Evolutionary conservation across 2,329 filamentous ascomycete genomes (phyloP), one percentile per base, ranked within the genome.

Genomic region (Colletotrichum lupini): DNA sequence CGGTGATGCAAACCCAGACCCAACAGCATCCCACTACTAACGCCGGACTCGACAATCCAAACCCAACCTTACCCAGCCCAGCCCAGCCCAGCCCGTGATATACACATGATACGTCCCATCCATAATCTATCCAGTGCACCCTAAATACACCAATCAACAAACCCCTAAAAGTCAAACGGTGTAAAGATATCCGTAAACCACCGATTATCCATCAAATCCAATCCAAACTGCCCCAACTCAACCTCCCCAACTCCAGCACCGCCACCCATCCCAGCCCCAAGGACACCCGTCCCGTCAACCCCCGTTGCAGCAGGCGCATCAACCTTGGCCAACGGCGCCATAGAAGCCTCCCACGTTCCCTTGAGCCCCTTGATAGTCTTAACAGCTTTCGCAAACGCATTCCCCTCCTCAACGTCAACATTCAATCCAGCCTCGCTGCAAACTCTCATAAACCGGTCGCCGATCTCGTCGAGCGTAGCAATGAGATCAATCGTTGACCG

Each of bases 361-460:
- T 77, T 79, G 57, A 84, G 75, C 32, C 80, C 81, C 56, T 77
- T 77, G 73, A 84, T 77, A n/a, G 83, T 82, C 71, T 80, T 82
- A n/a, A 77, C 78, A 8, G 78, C 81, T 59, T 81, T 82, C 28
- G 72, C 56, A 63, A 82, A 84, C 16, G 81, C 67, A 2, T 78
- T 79, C 1, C 78, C 81, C 5, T 82, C 80, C 6, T 75, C 75
- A 5, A 72, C 67, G 11, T 79, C 80, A 0, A 63, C 30, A 22
- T 30, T 32, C 5, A 71, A n/a, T 11, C 56, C 61, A 26, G 62
- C 73, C 46, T 59, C 60, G 57, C 8, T 49, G 53, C 60, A 56
- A 14, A 67, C 73, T 9, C 57, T 6, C 37, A 24, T 49, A 16
- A 73, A 71, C 3, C 73, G 56, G 24, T 75, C 74, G 1, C 74